Percentiles rank a stretch among this genome's conserved stretches.
Conservation (phyloP, 2,329 filamentous ascomycete species). For the Pseudopithomyces chartarum region DNA sequence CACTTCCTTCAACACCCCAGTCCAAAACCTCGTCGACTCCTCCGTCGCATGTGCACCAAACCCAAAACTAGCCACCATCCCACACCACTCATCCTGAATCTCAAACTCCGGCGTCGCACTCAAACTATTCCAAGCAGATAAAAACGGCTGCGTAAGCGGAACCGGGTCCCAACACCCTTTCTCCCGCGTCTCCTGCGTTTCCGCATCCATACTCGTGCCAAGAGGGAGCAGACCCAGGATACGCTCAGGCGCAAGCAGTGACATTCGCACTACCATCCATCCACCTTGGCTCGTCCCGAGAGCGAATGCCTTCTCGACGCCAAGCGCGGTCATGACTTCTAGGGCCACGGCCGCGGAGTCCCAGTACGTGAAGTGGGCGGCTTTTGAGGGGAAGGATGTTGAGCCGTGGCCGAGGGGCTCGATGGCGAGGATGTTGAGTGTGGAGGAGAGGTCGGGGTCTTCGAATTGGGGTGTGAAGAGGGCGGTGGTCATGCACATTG, state of each 20-base stretch:
- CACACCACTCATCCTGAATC: slow-evolving; percentile 49
- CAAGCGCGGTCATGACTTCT: slow-evolving; percentile 47
- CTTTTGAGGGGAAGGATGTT: slow-evolving; percentile 45
- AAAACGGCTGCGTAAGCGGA: slow-evolving; percentile 38
- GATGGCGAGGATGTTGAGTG: slow-evolving; percentile 58
- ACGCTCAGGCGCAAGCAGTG: slow-evolving; percentile 54
- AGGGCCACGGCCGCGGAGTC: slow-evolving; percentile 56
- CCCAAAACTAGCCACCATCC: slow-evolving; percentile 53
- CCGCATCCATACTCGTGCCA: slow-evolving; percentile 58
- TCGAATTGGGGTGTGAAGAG: slow-evolving; percentile 50
- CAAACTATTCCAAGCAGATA: slow-evolving; percentile 48
- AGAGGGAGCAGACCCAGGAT: slow-evolving; percentile 58
- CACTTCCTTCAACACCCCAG: slow-evolving; percentile 48
- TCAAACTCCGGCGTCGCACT: slow-evolving; percentile 50
- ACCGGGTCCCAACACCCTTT: slow-evolving; percentile 57
- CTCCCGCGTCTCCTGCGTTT: slow-evolving; percentile 49
- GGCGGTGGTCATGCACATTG: slow-evolving; percentile 56
- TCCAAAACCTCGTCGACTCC: slow-evolving; percentile 52
- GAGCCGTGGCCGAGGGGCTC: slow-evolving; percentile 60
- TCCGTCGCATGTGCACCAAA: slow-evolving; percentile 50
- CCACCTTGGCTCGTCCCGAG: slow-evolving; percentile 61
- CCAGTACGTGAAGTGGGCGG: slow-evolving; percentile 60
- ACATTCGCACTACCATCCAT: slow-evolving; percentile 59
- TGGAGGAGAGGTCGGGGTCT: slow-evolving; percentile 40
- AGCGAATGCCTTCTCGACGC: slow-evolving; percentile 52